Evolutionary conservation across 805 yeast species (phyloP).

Genomic region (Cyberlindnera petersonii): DNA sequence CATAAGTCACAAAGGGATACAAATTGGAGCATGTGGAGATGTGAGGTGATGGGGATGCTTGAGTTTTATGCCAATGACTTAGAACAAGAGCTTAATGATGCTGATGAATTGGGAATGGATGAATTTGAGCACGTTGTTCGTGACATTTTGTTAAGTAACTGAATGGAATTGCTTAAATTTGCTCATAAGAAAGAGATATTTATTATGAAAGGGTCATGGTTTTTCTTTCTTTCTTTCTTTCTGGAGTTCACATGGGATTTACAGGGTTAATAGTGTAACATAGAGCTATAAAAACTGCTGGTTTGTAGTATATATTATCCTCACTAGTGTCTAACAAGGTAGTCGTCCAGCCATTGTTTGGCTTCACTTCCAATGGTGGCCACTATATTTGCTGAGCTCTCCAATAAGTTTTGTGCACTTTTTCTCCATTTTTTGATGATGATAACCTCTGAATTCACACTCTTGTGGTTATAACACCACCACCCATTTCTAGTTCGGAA

Average conservation of each 20-base stretch:
- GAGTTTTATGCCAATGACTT: slow-evolving; percentile 12
- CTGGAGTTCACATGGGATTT: too few relatives aligned
- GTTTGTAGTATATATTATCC: background rate
- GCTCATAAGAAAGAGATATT: too few relatives aligned
- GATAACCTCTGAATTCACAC: slow-evolving; percentile 8
- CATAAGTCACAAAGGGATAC: background rate
- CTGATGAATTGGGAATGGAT: background rate
- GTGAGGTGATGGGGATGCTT: slow-evolving; percentile 13
- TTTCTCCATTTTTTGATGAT: slow-evolving; percentile 20
- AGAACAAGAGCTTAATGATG: background rate
- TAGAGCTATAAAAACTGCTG: too few relatives aligned
- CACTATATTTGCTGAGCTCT: slow-evolving; percentile 20
- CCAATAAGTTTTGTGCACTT: slow-evolving; percentile 9
- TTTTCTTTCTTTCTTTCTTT: too few relatives aligned
- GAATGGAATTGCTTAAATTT: background rate
- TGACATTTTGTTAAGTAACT: slow-evolving; percentile 1
- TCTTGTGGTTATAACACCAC: slow-evolving; percentile 23
- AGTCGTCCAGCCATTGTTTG: slow-evolving; percentile 20
- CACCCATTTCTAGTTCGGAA: slow-evolving; percentile 22
- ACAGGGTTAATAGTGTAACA: background rate
- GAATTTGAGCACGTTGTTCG: slow-evolving; percentile 1
- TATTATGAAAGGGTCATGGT: too few relatives aligned
- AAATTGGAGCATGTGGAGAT: slow-evolving; percentile 11
- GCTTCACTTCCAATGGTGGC: slow-evolving; percentile 24
- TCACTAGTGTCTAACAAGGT: slow-evolving; percentile 2